Evolutionary conservation across 2,329 filamentous ascomycete species (phyloP), one percentile per base, ranked within the genome.

Genomic region (Cryphonectria japonica): DNA sequence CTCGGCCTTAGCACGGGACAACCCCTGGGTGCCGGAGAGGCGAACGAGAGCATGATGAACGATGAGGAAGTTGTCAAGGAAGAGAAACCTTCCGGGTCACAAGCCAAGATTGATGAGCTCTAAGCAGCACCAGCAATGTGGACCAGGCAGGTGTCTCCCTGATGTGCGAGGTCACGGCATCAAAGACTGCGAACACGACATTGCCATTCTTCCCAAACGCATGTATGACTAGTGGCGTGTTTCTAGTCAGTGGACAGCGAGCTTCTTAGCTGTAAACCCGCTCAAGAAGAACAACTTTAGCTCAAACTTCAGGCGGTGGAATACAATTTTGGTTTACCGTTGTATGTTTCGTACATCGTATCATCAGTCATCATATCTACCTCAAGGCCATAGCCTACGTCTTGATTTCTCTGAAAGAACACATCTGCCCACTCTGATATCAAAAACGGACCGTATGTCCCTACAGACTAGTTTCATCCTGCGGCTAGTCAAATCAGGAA

Each of bases 1-100:
- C 77, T 79, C 74, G 80, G 73, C 37, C 71, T 71, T 43, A 74
- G 69, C 67, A 73, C 68, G 2, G 73, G 41, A n/a, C 61, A 54
- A n/a, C 66, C 43, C 29, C 43, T 63, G 46, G 54, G 60, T 6
- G 75, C 70, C 16, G 72, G 73, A 14, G 68, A 74, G 39, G 66
- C 73, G 82, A 54, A 59, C 7, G 68, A 70, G 41, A 68, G 63
- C 22, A 66, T 65, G 46, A 34, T 41, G 61, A 32, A n/a, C 0
- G 66, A 67, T 3, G 69, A 43, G 67, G 54, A 16, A 50, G n/a
- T 69, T 60, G 59, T 60, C 41, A 46, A 57, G 60, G 34, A 46
- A 37, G 50, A 67, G 50, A 29, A 9, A 5, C 26, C 43, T 46
- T 9, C 63, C 37, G 41, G 54, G 29, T 52, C 50, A 16, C 37